phyloP scores from a whole-genome alignment of 2,329 filamentous ascomycete species.

The Trichoderma semiorbis region DNA sequence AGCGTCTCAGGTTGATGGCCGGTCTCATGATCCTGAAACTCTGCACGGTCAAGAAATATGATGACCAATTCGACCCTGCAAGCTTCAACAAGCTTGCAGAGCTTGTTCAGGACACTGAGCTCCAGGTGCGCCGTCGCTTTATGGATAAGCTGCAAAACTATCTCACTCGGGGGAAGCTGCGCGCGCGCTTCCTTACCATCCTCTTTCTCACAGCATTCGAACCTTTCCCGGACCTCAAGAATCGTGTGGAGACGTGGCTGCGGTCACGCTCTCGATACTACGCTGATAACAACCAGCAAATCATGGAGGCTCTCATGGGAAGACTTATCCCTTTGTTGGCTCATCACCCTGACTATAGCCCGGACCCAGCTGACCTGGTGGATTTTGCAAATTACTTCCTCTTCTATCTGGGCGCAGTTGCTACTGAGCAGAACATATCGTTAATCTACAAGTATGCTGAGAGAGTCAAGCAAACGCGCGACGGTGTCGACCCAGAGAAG shows the following conservation, averaged over 20 bases:
- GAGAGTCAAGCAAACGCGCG: conserved; percentile 83
- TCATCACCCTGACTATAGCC: conserved; percentile 86
- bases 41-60: conserved; percentile 71
- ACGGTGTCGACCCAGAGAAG: conserved; percentile 65
- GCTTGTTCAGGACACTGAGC: conserved; percentile 73
- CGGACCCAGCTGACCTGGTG: conserved; percentile 62
- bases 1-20: conserved; percentile 76
- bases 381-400: conserved; percentile 87
- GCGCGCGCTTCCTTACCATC: conserved; percentile 79
- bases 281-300: conserved; percentile 52
- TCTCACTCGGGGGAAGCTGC: conserved; percentile 67
- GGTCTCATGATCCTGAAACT: conserved; percentile 81
- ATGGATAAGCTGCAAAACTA: conserved; percentile 88
- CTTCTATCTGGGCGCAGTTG: conserved; percentile 80
- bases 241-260: conserved; percentile 81
- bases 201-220: conserved; percentile 92
- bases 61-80: conserved; percentile 66
- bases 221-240: conserved; percentile 68
- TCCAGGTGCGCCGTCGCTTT: conserved; percentile 74
- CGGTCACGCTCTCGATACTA: conserved; percentile 72
- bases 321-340: conserved; percentile 83
- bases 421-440: conserved; percentile 80
- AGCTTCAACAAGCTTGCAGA: conserved; percentile 81
- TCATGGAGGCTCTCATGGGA: conserved; percentile 78
- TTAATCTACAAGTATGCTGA: conserved; percentile 91